Evolutionary conservation across 176 grass and related monocot species (phyloP), one percentile per base, ranked within the genome.

Genomic region (Oryza meridionalis): DNA sequence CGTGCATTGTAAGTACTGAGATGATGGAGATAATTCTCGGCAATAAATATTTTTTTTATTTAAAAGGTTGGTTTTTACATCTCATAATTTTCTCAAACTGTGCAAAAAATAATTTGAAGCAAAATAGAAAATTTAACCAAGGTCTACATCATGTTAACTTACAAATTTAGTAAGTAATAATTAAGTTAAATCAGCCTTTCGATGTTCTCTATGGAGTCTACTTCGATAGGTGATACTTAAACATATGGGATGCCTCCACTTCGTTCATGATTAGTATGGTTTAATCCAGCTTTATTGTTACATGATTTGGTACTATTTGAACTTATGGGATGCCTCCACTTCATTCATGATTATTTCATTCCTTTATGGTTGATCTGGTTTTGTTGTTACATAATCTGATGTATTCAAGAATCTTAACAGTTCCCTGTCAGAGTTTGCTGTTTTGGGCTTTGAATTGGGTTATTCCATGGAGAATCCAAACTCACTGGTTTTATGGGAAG

Each of bases 381-480:
- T 86, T 82, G 37, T 58, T 80, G 49, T 77, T 31, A 51, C 4
- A 71, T 78, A 59, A 74, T 32, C 61, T 83, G 69, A 61, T 84
- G 21, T 83, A 72, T 82, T 74, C 46, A 68, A 73, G 15, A 47
- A 22, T 78, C 73, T 89, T n/a, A 81, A 62, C 93, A 99, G 97
- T 94, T 99, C 97, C 64, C 87, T 99, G 45, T 99, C 97, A 82
- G 93, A 96, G 70, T 99, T 99, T 84, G 93, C 97, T 78, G 97
- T 99, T 80, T 50, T 99, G 76, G 97, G 97, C 59, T 99, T 99
- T 92, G 97, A 99, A 79, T 77, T 99, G 86, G 97, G 93, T 38
- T 99, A 96, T 73, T 96, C 93, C 4, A 99, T 99, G 97, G 97
- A 99, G 75, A 99, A 99, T 73, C 97, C 93, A 2, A 99, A 99